These are phyloP conservation scores for Trichoderma gracile DNA, from an alignment of 2,329 filamentous ascomycete genomes.

Conservation along the genomic window DNA sequence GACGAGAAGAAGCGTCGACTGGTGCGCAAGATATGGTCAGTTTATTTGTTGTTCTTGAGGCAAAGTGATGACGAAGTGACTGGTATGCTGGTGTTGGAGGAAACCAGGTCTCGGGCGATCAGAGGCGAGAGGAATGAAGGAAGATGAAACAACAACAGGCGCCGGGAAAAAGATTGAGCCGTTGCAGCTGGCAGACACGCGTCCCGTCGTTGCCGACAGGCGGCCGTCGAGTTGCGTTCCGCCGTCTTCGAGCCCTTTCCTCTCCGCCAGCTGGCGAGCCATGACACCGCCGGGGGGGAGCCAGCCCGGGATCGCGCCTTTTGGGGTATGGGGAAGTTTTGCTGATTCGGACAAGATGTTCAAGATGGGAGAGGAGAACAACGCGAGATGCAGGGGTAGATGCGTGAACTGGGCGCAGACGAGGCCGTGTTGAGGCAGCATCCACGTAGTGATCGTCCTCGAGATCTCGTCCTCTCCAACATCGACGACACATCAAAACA, in stretches of 20 bases:
- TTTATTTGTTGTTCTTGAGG: not conserved
- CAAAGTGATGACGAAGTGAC: not conserved
- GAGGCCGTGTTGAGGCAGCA: not conserved
- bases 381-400: not conserved
- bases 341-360: not conserved
- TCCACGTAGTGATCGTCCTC: not conserved
- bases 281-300: not conserved
- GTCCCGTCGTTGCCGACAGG: not conserved
- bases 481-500: not conserved
- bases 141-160: slow-evolving; percentile 8
- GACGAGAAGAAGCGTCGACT: slow-evolving; percentile 21
- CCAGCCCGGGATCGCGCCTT: not conserved
- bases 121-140: not conserved
- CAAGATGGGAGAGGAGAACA: not conserved
- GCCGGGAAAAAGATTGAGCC: not conserved
- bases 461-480: not conserved
- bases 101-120: not conserved
- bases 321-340: not conserved
- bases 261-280: slow-evolving; percentile 6
- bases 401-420: not conserved
- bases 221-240: not conserved
- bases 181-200: slow-evolving; percentile 15
- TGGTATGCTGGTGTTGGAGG: slow-evolving; percentile 11
- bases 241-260: not conserved
- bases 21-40: not conserved